Base-by-base conservation (phyloP, 208 protist genomes). In the Sergeia podlipaevii region DNA sequence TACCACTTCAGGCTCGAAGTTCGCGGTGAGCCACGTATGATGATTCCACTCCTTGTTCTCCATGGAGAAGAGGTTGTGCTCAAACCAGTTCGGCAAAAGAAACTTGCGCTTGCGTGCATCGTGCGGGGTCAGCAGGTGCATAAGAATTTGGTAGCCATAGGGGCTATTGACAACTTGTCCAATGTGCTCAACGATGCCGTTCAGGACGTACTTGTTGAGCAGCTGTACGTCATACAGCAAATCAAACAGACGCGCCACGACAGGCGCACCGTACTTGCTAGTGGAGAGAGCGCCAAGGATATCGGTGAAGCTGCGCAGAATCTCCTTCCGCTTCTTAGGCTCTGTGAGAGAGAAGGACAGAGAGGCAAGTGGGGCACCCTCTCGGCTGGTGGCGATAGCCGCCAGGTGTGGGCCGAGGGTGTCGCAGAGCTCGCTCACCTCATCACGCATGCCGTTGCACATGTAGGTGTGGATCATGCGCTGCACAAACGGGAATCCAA, bases 351-450 rank as follows among this genome's bases (percentile, higher is more conserved):
- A 70, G 60, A 95, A 95, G 37, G 70, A 66, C n/a, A 89, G 65
- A n/a, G 85, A 87, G 28, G 76, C 77, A 20, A 95, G 70, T 21
- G 70, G 76, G 26, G 81, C 75, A 7, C 89, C 89, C 48, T 95
- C 84, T 30, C 83, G 81, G 1, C 72, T 89, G 34, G 42, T 28
- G 32, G 74, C 69, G 43, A 95, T 77, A 29, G 71, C 41, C 10
- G 77, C 75, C n/a, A 91, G 60, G 51, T 89, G 70, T 2, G 85
- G 85, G 11, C 82, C 73, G 17, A 95, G 56, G 13, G 89, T 91
- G 56, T 85, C 84, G 53, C 85, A 95, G 29, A 95, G 57, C 65
- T 95, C 89, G 28, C 62, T 85, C 48, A 95, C 82, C 65, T 95
- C 89, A 49, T 92, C 79, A 6, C 77, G 72, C 3, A 67, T 82